phyloP scores from a whole-genome alignment of 805 yeast species.

The Candida tammaniensis region DNA sequence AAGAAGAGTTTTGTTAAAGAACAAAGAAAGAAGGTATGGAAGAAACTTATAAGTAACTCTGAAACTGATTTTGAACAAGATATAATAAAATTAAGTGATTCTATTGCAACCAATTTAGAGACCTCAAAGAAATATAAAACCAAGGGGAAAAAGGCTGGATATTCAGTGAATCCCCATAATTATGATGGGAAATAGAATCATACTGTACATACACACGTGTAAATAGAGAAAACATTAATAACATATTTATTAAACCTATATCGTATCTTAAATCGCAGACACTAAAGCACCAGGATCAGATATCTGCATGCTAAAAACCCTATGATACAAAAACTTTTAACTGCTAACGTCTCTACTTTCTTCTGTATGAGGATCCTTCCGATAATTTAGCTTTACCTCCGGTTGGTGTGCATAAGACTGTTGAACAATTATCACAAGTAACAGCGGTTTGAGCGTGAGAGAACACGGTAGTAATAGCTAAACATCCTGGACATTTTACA shows the following conservation, averaged over 20 bases:
- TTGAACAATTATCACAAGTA: constrained; percentile 97
- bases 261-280: no score
- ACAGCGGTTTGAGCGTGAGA: constrained; percentile 99
- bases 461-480: constrained; percentile 97
- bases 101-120: constrained; percentile 31
- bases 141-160: constrained; percentile 26
- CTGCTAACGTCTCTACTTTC: constrained; percentile 91
- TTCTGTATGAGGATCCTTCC: constrained; percentile 99
- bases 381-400: constrained; percentile 99
- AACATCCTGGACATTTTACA: constrained; percentile 99
- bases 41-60: constrained; percentile 25
- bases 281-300: not conserved
- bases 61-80: constrained; percentile 25
- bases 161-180: constrained; percentile 16
- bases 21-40: constrained; percentile 31
- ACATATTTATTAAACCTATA: not conserved
- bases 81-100: constrained; percentile 23
- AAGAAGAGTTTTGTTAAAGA: constrained; percentile 38
- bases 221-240: constrained; percentile 3
- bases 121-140: constrained; percentile 27
- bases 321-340: no score
- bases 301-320: not conserved
- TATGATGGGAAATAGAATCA: constrained; percentile 20
- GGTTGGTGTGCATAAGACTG: constrained; percentile 97
- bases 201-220: constrained; percentile 7